Evolutionary conservation across 176 grass and related monocot genomes (phyloP), one percentile per base, ranked within the genome.

Genomic region (Secale cereale): DNA sequence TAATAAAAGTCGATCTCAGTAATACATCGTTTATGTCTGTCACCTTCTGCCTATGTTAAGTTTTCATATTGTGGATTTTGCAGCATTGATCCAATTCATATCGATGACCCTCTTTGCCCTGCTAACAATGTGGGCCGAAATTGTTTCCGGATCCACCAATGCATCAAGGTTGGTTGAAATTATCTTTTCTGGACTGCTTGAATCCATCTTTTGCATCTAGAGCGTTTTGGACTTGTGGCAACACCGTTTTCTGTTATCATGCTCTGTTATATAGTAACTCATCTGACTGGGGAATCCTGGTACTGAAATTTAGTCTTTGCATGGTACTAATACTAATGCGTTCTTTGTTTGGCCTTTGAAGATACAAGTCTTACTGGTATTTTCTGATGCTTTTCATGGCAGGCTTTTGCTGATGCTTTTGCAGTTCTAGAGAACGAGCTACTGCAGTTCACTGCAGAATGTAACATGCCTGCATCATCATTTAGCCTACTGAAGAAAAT

Each of bases 101-200:
- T 98, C 85, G 93, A 98, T 61, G 96, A 98, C 81, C 96, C 96
- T 85, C 89, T 95, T 74, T 94, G 92, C 80, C 91, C 88, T 76
- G 78, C 87, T 66, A 98, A 98, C 76, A 98, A 98, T 87, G 93
- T 98, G 15, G 96, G 96, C 13, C 93, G 96, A 78, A 98, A 98
- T 78, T 98, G 96, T 92, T 98, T 98, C 72, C 96, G 96, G 11
- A 98, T 98, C 90, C 96, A 98, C 59, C 96, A 98, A 39, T 98
- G 96, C 80, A 95, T 95, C 82, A 98, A 98, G 89, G 96, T 95
- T 81, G 81, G 78, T 84, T 81, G 48, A 20, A 82, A 31, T 72
- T 83, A 15, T 65, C 32, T 41, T 79, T 65, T 69, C 48, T 36
- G n/a, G 28, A 40, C 59, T 80, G 65, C 57, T 74, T 70, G 27